Conservation (phyloP, 176 grass and related monocot species). For the Zea luxurians region DNA sequence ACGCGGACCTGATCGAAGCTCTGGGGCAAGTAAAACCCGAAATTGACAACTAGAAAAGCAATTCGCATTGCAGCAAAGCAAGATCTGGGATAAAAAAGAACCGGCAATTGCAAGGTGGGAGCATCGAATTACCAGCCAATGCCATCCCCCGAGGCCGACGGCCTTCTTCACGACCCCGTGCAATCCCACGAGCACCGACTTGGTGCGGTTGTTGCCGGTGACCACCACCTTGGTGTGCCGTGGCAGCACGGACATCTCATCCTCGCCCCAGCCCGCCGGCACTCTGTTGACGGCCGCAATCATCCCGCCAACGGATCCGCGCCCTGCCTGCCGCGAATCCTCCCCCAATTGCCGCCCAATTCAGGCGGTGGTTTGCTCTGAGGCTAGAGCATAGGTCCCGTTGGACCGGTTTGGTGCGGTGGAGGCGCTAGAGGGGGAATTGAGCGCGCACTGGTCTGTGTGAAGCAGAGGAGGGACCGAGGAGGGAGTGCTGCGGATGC, state of each 20-base stretch:
- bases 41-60: neutral
- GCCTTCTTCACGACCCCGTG: conserved; percentile 79
- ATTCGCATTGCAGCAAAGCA: conserved; percentile 27
- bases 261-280: conserved; percentile 54
- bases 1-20: neutral
- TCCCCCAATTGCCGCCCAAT: conserved; percentile 29
- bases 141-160: conserved; percentile 76
- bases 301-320: conserved; percentile 37
- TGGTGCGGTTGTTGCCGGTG: conserved; percentile 82
- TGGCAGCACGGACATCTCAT: conserved; percentile 69
- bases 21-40: neutral
- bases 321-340: neutral
- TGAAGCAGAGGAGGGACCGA: neutral
- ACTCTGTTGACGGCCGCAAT: conserved; percentile 34
- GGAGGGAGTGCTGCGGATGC: neutral
- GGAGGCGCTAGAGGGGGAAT: neutral
- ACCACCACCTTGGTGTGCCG: conserved; percentile 81
- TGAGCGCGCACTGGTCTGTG: conserved; percentile 3
- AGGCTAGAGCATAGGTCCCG: neutral
- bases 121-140: conserved; percentile 73
- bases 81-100: conserved; percentile 17
- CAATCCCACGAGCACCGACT: conserved; percentile 75
- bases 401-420: neutral
- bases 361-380: neutral
- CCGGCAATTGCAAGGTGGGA: neutral